These are phyloP conservation scores for Cladosporium sp. DNA, from an alignment of 2,329 filamentous ascomycete genomes.

Conservation along the genomic window DNA sequence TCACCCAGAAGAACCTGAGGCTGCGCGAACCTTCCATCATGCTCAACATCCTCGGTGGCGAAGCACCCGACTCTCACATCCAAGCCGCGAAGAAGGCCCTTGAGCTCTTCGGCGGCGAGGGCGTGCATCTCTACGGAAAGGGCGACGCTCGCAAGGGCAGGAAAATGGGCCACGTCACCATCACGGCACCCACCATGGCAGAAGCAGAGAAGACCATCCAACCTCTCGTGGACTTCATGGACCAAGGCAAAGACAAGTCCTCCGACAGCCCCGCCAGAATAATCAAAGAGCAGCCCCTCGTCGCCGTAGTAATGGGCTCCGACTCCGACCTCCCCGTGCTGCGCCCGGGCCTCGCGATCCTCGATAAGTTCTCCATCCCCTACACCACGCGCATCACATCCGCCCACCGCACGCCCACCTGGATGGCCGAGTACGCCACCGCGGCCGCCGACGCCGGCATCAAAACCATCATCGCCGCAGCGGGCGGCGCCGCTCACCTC, in stretches of 20 bases:
- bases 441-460: conserved; percentile 35
- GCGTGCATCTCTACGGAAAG: conserved; percentile 87
- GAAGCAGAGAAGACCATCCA: conserved; percentile 65
- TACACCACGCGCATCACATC: conserved; percentile 73
- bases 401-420: conserved; percentile 53
- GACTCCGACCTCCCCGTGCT: conserved; percentile 71
- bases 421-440: conserved; percentile 44
- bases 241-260: conserved; percentile 48
- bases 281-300: conserved; percentile 48
- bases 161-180: conserved; percentile 92
- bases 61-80: conserved; percentile 60
- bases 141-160: conserved; percentile 74
- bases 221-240: conserved; percentile 63
- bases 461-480: conserved; percentile 46
- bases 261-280: conserved; percentile 39
- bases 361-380: conserved; percentile 67
- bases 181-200: conserved; percentile 65
- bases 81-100: conserved; percentile 53
- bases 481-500: conserved; percentile 48
- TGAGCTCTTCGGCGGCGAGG: conserved; percentile 25
- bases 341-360: conserved; percentile 60
- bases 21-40: conserved; percentile 64
- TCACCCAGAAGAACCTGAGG: conserved; percentile 47
- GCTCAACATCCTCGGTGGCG: conserved; percentile 75
- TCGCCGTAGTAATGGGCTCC: conserved; percentile 80